phyloP scores from a whole-genome alignment of 2,329 filamentous ascomycete species.

The Hymenotorrendiella dingleyae region DNA sequence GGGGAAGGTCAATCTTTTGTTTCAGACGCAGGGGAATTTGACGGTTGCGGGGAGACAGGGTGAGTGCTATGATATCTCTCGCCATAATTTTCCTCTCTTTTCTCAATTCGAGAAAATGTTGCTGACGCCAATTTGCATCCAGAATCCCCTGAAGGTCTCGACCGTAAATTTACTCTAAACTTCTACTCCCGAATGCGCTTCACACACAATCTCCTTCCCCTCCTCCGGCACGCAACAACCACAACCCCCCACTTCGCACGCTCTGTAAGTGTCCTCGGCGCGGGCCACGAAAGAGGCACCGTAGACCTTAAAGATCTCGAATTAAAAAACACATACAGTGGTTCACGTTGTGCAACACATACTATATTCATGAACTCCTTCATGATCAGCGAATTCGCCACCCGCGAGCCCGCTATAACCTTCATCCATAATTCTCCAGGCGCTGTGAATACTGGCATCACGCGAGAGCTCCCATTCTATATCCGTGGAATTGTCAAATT shows the following conservation, averaged over 20 bases:
- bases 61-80: background rate
- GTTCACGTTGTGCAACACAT: conserved; percentile 18
- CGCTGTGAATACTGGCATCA: conserved; percentile 40
- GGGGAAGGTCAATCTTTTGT: conserved; percentile 47
- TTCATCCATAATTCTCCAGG: conserved; percentile 46
- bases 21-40: conserved; percentile 46
- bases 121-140: background rate
- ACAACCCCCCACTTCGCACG: conserved; percentile 42
- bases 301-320: conserved; percentile 40
- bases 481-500: conserved; percentile 13
- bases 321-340: conserved; percentile 20
- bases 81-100: background rate
- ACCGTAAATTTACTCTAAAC: conserved; percentile 26
- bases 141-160: conserved; percentile 26
- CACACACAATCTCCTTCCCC: conserved; percentile 50
- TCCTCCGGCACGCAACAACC: conserved; percentile 32
- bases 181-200: conserved; percentile 55
- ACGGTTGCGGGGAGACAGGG: conserved; percentile 23
- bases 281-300: conserved; percentile 44
- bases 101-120: background rate
- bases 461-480: conserved; percentile 28
- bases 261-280: conserved; percentile 49
- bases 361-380: conserved; percentile 36
- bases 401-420: conserved; percentile 38
- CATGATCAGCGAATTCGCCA: conserved; percentile 44